Evolutionary conservation across 768 basidiomycete genomes (phyloP), one percentile per base, ranked within the genome.

Genomic region (Kwoniella botswanensis): DNA sequence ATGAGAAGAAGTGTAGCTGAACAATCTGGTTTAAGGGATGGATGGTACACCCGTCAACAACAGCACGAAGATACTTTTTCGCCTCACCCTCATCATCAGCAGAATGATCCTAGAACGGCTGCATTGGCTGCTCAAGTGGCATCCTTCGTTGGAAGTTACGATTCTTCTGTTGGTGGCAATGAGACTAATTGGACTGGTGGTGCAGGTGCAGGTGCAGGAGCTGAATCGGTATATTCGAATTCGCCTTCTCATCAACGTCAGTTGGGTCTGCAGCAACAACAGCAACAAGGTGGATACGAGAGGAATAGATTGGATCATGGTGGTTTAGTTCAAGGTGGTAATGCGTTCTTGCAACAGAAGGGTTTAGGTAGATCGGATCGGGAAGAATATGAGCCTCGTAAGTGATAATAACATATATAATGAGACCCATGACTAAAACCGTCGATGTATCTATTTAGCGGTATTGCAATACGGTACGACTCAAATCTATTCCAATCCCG

Each of bases 381-480:
- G 43, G 74, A 75, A 15, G 74, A 75, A 17, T 75, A 67, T 55
- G 74, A 75, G 21, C 43, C 74, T 62, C 70, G 74, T 75, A 60
- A 68, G 73, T 65, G 29, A 24, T 21, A 3, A 9, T 24, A 17
- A 13, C 26, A 22, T 67, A 22, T 15, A 22, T 4, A 54, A 24
- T 17, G 50, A 44, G 17, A 26, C 26, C 4, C 26, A 26, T 26
- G 26, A 26, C 26, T 26, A 26, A 26, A 26, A 26, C 26, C 26
- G 26, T 26, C 26, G 26, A 26, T 26, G 26, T 26, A 26, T 26
- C 4, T 26, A 26, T 26, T 26, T 26, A 26, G 26, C 63, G 35
- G 56, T 71, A 22, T 17, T 65, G 5, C 65, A 66, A 60, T 66
- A 71, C 22, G 63, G 64, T 2, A 66, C 11, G 17, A 57, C 63